Base-by-base conservation (phyloP, 2,329 filamentous ascomycete species). In the Triangularia verruculosa region DNA sequence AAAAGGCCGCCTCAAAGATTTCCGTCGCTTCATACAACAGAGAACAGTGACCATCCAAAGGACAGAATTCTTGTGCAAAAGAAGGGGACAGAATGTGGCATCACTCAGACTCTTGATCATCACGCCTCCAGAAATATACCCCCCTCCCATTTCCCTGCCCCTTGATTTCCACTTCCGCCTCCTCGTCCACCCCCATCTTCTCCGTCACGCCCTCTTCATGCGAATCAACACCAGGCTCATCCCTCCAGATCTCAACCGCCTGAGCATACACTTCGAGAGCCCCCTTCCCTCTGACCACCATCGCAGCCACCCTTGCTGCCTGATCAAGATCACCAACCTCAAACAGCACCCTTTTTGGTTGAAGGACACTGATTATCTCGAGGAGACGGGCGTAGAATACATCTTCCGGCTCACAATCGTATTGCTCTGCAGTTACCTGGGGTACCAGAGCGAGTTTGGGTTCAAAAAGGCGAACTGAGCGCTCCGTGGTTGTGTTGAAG, bases 391-490 rank as follows among this genome's bases (percentile, higher is more conserved):
- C 81, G 71, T 95, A 95, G 73, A 95, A 95, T 1, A 84, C 75
- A 60, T 87, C 79, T 62, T 82, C 79, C 2, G 71, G 72, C 34
- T 34, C 61, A 22, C 68, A 71, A 9, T 20, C 32, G 1, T 57
- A 32, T n/a, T 11, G 17, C 1, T 9, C 43, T 12, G 22, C 57
- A n/a, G 17, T 57, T 0, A n/a, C 17, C 22, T 28, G 25, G 0
- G 84, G 83, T 9, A 98, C 91, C 13, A 98, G 81, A 0, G 95
- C 95, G 12, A 91, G 77, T 67, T 80, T 85, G 3, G 95, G 95
- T 76, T 99, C 95, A 73, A 87, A 92, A 54, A 86, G 86, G 15
- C 92, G 85, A 28, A 97, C 94, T 12, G 91, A 94, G 25, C 87
- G 84, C 1, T 83, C 80, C 1, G 89, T 93, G 17, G 85, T 84